Evolutionary conservation across 352 stramenopile genomes (phyloP), one percentile per base, ranked within the genome.

Genomic region (Phytophthora chlamydospora): DNA sequence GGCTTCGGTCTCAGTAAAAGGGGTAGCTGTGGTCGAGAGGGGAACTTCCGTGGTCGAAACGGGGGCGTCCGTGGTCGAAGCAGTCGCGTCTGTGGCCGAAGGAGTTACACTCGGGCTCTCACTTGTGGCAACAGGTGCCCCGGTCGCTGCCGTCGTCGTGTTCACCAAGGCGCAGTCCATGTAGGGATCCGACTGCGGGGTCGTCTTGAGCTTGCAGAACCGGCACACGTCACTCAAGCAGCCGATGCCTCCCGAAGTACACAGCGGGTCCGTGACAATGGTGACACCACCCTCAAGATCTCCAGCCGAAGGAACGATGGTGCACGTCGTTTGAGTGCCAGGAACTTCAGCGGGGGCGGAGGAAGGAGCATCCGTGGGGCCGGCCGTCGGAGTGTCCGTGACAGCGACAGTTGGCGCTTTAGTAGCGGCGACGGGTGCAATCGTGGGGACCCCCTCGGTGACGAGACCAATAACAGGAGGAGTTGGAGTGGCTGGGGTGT

Each of bases 141-240:
- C 39, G 14, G 40, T 33, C 13, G 51, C 32, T 38, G 59, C 31
- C 10, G 29, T 10, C 8, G 29, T 19, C 34, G 31, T 46, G n/a
- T 54, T 39, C 8, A 66, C 36, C 35, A 61, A 41, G 2, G 65
- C 51, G 36, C 66, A 74, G 31, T 62, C 43, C 35, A 65, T 45
- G 19, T 78, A 55, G 8, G 70, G 39, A 16, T 57, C 21, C 1
- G 69, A 81, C 31, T 62, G 51, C 0, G 31, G 11, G 0, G 73
- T 75, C 21, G 38, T 62, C 10, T 19, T 55, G n/a, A 55, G 24
- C 42, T 82, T 77, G 53, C 73, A 82, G 55, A 71, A 78, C 36
- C 71, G 58, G 32, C 73, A 82, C 2, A 75, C 46, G 21, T 56
- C 43, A 12, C 58, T 60, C 0, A 79, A 52, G 29, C 73, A 82